These are phyloP conservation scores for Fusarium sarcochroum DNA, from an alignment of 2,329 filamentous ascomycete species.

Conservation along the genomic window DNA sequence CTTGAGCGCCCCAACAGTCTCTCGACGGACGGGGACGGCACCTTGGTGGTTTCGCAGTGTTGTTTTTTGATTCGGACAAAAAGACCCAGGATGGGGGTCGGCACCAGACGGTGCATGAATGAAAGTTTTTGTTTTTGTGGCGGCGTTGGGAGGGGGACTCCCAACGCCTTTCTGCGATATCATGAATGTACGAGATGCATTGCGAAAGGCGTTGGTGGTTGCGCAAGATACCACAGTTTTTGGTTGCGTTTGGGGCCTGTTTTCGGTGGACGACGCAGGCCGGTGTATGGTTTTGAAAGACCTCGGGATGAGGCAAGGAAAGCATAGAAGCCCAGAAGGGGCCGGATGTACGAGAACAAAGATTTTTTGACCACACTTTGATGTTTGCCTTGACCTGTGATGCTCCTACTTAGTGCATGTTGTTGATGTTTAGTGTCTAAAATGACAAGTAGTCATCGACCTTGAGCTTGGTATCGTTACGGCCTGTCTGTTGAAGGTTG, in stretches of 20 bases:
- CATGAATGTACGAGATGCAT: constrained; percentile 34
- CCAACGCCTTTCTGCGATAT: constrained; percentile 23
- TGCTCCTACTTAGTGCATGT: background rate
- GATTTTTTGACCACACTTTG: constrained; percentile 2
- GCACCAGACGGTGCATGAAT: constrained; percentile 9
- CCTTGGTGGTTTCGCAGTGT: constrained; percentile 6
- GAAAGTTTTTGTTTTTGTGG: constrained; percentile 19
- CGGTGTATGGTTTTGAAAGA: constrained; percentile 16
- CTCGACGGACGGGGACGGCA: constrained; percentile 1
- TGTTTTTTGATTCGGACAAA: constrained; percentile 15
- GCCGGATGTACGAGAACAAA: constrained; percentile 10
- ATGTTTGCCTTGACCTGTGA: background rate
- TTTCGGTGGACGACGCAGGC: constrained; percentile 33
- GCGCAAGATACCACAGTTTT: constrained; percentile 41
- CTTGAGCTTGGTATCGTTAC: no score
- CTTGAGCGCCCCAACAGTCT: constrained; percentile 26
- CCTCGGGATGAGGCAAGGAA: constrained; percentile 31
- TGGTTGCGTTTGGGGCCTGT: constrained; percentile 21
- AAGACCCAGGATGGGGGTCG: background rate
- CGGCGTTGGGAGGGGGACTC: constrained; percentile 25
- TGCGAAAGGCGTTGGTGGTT: constrained; percentile 41
- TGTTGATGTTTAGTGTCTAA: background rate
- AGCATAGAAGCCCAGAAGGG: constrained; percentile 7
- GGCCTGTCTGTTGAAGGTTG: no score
- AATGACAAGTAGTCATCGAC: no score